phyloP scores from a whole-genome alignment of 1,284 basidiomycete genomes.

The Vanrija pseudolonga region DNA sequence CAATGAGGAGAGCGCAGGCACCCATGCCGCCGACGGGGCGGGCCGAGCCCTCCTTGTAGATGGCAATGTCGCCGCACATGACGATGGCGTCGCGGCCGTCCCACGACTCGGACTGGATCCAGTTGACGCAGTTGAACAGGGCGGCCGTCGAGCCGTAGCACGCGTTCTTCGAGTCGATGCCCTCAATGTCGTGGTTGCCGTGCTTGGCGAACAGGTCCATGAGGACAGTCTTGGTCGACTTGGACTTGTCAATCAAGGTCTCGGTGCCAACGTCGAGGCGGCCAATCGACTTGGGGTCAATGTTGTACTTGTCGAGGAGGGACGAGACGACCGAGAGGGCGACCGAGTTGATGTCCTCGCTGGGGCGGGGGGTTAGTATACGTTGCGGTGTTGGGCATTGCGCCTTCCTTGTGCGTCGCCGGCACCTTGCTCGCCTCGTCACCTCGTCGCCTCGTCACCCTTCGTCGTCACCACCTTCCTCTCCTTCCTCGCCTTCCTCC shows the following conservation, averaged over 20 bases:
- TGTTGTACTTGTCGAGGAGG: slow-evolving; percentile 88
- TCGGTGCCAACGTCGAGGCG: slow-evolving; percentile 98
- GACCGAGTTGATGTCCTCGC: slow-evolving; percentile 98
- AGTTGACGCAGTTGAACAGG: slow-evolving; percentile 95
- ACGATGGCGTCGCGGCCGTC: slow-evolving; percentile 98
- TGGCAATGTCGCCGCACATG: slow-evolving; percentile 94
- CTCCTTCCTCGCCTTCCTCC: no score
- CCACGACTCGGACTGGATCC: slow-evolving; percentile 96
- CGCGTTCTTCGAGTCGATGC: slow-evolving; percentile 98
- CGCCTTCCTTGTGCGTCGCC: no score
- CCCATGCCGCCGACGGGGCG: slow-evolving; percentile 97
- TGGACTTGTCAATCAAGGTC: slow-evolving; percentile 99
- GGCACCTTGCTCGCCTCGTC: background rate
- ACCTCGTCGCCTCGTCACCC: no score
- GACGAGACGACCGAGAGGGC: slow-evolving; percentile 72
- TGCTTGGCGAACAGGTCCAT: slow-evolving; percentile 94
- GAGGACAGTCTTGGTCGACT: slow-evolving; percentile 96
- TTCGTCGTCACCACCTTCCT: no score
- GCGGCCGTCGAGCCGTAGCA: slow-evolving; percentile 99
- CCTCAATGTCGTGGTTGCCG: slow-evolving; percentile 97
- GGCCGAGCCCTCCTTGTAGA: slow-evolving; percentile 94
- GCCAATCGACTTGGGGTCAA: slow-evolving; percentile 94
- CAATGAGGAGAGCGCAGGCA: slow-evolving; percentile 90
- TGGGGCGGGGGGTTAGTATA: slow-evolving; percentile 3
- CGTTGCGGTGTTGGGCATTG: no score